Conservation (phyloP, 768 basidiomycete genomes). For the Podaxis pistillaris region DNA sequence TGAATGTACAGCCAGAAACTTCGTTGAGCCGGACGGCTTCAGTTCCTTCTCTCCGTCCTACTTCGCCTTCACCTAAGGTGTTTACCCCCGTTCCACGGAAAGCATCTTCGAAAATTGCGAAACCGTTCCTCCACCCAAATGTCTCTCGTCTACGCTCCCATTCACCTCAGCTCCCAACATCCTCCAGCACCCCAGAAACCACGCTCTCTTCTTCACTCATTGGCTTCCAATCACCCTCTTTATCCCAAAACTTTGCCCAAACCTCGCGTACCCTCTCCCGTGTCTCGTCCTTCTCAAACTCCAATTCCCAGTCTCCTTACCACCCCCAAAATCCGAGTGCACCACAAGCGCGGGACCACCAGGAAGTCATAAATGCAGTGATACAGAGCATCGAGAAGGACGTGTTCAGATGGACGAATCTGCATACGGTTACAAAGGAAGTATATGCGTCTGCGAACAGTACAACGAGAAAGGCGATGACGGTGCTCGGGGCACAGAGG, state of each 20-base stretch:
- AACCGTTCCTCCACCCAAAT: conserved; percentile 68
- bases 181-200: conserved; percentile 25
- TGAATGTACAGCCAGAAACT: conserved; percentile 9
- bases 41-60: conserved; percentile 32
- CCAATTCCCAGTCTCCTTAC: conserved; percentile 25
- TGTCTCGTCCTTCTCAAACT: conserved; percentile 57
- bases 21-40: conserved; percentile 24
- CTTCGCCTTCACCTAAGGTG: conserved; percentile 37
- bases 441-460: conserved; percentile 36
- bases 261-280: conserved; percentile 71
- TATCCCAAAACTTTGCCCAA: conserved; percentile 47
- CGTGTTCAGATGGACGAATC: conserved; percentile 74
- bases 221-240: conserved; percentile 40
- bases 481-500: conserved; percentile 56
- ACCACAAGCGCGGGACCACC: not conserved
- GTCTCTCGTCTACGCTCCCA: conserved; percentile 79
- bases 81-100: conserved; percentile 34
- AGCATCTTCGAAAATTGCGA: conserved; percentile 38
- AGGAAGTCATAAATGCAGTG: conserved; percentile 12
- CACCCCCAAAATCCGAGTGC: not conserved
- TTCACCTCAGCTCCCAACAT: conserved; percentile 44
- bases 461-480: conserved; percentile 58
- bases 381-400: conserved; percentile 38
- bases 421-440: conserved; percentile 57
- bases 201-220: conserved; percentile 20